Evolutionary conservation across 75 land plant species (phyloP).

Genomic region (Larix kaempferi): DNA sequence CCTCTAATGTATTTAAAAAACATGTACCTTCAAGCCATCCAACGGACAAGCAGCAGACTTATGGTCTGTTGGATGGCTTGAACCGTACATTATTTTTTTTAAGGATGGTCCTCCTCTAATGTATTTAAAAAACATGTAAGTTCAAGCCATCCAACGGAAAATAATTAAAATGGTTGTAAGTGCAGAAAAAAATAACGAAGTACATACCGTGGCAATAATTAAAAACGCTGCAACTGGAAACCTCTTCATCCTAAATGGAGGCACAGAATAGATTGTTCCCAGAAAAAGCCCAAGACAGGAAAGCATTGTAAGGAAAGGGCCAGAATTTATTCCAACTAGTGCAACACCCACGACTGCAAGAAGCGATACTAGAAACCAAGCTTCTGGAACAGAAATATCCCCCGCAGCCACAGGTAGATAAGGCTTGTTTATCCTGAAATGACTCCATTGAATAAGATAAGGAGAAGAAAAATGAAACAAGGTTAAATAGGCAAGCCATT

Average conservation of each 20-base stretch:
- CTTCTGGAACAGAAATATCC: constrained; percentile 79
- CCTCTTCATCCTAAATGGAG: constrained; percentile 91
- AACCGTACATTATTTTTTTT: no score
- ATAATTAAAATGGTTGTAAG: neutral
- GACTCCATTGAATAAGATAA: neutral
- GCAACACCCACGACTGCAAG: constrained; percentile 65
- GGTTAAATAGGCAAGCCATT: neutral
- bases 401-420: constrained; percentile 97
- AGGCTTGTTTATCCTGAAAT: constrained; percentile 91
- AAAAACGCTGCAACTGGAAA: constrained; percentile 90
- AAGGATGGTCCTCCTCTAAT: no score
- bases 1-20: no score
- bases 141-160: no score
- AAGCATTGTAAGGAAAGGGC: constrained; percentile 60
- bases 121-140: no score
- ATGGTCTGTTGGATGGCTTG: no score
- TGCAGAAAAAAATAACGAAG: neutral
- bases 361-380: constrained; percentile 75
- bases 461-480: neutral
- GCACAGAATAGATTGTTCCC: constrained; percentile 96
- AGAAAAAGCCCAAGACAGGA: constrained; percentile 83
- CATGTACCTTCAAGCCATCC: no score
- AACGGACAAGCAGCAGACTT: no score
- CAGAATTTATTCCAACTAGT: constrained; percentile 83
- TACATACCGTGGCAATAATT: constrained; percentile 87